Base-by-base conservation (phyloP, 2,329 filamentous ascomycete genomes). In the Neofusicoccum cordaticola region DNA sequence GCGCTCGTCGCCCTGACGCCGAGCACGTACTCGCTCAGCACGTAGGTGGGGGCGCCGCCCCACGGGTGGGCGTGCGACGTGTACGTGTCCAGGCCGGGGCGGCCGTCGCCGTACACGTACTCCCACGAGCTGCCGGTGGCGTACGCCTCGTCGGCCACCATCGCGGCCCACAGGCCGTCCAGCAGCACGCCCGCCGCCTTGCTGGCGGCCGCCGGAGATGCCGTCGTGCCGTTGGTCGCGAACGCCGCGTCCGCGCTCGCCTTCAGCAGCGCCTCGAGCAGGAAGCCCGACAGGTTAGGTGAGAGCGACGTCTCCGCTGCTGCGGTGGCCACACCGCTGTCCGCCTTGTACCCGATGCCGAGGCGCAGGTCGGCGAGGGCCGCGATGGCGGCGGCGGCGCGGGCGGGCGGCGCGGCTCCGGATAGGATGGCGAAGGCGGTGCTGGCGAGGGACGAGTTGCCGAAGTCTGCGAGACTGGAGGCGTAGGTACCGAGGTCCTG, bases 271-370 rank as follows among this genome's bases (percentile, higher is more conserved):
- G 78, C 74, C 45, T 75, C 69, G 4, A 83, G 74, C 2, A 82
- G 70, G 66, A 82, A 81, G 1, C 79, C 79, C 12, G 75, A 79
- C 27, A 79, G 83, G 68, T 82, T 83, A 11, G 83, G 80, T 2
- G 80, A 81, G 12, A 74, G 63, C 19, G 69, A 39, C 2, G 66
- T 69, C 39, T 81, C 77, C 1, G 70, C 64, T 1, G 68, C 71
- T 11, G 67, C 65, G 1, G 68, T 60, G 7, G 71, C 68, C 19
- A 61, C 66, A 7, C 69, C 71, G 8, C 65, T 64, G n/a, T 73
- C 73, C 9, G 62, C 60, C 62, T 76, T 79, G 67, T 78, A 80
- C 2, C 78, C 78, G 1, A 73, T 68, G 1, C 73, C 73, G n/a
- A 76, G 69, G 5, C 69, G 69, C 2, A 80, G 69, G 1, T 68